Evolutionary conservation across 768 basidiomycete genomes (phyloP).

Genomic region (Cystobasidium ongulense): DNA sequence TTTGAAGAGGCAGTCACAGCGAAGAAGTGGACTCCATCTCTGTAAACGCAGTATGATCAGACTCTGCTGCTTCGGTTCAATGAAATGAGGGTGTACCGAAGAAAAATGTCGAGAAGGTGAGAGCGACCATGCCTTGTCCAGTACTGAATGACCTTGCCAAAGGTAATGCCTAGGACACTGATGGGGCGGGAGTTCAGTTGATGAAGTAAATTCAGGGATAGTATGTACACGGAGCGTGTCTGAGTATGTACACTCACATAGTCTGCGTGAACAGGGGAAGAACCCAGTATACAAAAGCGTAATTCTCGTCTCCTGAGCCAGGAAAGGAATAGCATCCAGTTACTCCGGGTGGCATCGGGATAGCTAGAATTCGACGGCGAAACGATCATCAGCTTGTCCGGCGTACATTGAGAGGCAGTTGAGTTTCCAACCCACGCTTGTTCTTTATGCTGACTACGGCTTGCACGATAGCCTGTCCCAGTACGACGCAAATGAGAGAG

Average conservation of each 20-base stretch:
- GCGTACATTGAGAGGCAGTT: background rate
- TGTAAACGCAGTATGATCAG: background rate
- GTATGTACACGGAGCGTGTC: background rate
- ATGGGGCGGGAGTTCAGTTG: background rate
- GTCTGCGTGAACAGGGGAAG: constrained; percentile 19
- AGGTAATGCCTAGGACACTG: constrained; percentile 20
- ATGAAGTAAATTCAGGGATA: background rate
- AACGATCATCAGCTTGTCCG: background rate
- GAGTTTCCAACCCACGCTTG: background rate
- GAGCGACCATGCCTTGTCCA: constrained; percentile 13
- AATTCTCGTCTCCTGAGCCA: background rate
- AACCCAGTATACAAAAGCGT: constrained; percentile 20
- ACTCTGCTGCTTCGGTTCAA: background rate
- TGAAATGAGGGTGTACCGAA: background rate
- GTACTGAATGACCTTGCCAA: constrained; percentile 8
- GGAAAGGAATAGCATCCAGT: constrained; percentile 22
- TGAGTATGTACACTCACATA: background rate
- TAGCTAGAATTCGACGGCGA: background rate
- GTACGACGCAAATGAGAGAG: background rate
- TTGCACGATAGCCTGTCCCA: constrained; percentile 21
- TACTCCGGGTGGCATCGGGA: constrained; percentile 4
- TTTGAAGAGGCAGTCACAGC: constrained; percentile 13
- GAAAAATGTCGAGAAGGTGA: constrained; percentile 19
- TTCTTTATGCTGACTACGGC: constrained; percentile 9
- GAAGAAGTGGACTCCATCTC: constrained; percentile 22